Percentiles rank a stretch among this genome's conserved stretches.
These are phyloP conservation scores for Candida vaughaniae DNA, from an alignment of 805 yeast genomes.

Conservation along the genomic window DNA sequence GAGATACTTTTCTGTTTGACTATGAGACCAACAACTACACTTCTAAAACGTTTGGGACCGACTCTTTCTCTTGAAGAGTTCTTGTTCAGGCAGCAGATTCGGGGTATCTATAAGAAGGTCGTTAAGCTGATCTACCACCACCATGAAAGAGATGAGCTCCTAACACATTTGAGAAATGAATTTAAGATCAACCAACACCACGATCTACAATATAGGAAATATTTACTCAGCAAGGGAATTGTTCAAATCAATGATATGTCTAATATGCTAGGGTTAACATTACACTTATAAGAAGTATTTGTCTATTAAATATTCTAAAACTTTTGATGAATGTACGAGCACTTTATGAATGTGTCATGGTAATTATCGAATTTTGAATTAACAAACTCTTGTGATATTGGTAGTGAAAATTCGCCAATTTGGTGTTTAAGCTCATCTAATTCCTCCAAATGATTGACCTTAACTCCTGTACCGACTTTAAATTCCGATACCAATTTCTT, in stretches of 20 bases:
- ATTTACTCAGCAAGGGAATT: conserved; percentile 36
- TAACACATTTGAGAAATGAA: conserved; percentile 32
- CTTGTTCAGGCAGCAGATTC: conserved; percentile 34
- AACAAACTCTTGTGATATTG: conserved; percentile 8
- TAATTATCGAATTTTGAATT: conserved; percentile 11
- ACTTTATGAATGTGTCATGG: conserved; percentile 12
- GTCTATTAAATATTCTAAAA: neutral
- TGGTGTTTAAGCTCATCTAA: conserved; percentile 10
- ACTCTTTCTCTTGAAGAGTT: conserved; percentile 38
- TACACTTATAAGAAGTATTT: conserved; percentile 6
- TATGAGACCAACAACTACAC: too few species aligned
- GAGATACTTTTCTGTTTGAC: too few species aligned
- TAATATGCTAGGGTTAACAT: conserved; percentile 19
- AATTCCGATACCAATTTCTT: conserved; percentile 11
- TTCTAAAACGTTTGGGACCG: conserved; percentile 13
- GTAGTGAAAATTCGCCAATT: conserved; percentile 4
- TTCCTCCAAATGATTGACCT: conserved; percentile 10
- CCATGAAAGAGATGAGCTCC: conserved; percentile 36
- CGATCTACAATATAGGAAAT: conserved; percentile 36
- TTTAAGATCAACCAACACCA: conserved; percentile 27
- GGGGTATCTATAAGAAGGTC: conserved; percentile 32
- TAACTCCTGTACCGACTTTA: conserved; percentile 4
- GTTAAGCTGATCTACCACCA: conserved; percentile 32
- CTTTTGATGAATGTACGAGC: conserved; percentile 9
- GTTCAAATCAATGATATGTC: conserved; percentile 25